Evolutionary conservation across 805 yeast species (phyloP).

Genomic region (Ascoidea tarda): DNA sequence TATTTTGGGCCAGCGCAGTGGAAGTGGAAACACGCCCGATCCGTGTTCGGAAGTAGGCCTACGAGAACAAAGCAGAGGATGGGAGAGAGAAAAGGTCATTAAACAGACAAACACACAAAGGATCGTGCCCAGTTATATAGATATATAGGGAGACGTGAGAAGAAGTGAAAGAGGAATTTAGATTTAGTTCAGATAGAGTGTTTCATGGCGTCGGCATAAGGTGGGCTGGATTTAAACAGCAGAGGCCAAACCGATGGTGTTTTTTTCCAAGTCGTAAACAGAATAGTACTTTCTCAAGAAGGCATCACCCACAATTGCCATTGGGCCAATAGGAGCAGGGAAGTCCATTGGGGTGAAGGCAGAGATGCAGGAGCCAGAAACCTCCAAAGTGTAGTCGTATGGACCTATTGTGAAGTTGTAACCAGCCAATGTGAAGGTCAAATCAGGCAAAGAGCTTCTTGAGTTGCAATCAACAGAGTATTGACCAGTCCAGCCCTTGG

Average conservation of each 20-base stretch:
- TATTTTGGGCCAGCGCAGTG: too few relatives aligned
- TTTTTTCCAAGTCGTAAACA: conserved; percentile 76
- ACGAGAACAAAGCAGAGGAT: too few relatives aligned
- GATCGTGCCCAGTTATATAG: too few relatives aligned
- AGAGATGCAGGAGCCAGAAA: conserved; percentile 89
- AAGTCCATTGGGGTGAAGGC: conserved; percentile 96
- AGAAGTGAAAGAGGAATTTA: too few relatives aligned
- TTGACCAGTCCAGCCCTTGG: conserved; percentile 96
- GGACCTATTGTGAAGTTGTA: conserved; percentile 83
- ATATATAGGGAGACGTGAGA: too few relatives aligned
- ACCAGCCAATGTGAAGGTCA: conserved; percentile 83
- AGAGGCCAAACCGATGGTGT: conserved; percentile 90
- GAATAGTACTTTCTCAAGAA: conserved; percentile 94
- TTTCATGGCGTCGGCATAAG: too few relatives aligned
- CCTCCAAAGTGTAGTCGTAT: conserved; percentile 87
- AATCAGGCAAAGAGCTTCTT: conserved; percentile 77
- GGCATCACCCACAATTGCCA: conserved; percentile 94
- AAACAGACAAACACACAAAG: too few relatives aligned
- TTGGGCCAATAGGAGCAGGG: conserved; percentile 93
- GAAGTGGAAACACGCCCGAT: too few relatives aligned
- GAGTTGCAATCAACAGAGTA: conserved; percentile 82
- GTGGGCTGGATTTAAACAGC: conserved; percentile 29
- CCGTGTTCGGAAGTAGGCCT: too few relatives aligned
- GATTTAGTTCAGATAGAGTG: too few relatives aligned
- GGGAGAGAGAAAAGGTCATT: too few relatives aligned